Base-by-base conservation (phyloP, 805 yeast species). In the Saccharomyces eubayanus region DNA sequence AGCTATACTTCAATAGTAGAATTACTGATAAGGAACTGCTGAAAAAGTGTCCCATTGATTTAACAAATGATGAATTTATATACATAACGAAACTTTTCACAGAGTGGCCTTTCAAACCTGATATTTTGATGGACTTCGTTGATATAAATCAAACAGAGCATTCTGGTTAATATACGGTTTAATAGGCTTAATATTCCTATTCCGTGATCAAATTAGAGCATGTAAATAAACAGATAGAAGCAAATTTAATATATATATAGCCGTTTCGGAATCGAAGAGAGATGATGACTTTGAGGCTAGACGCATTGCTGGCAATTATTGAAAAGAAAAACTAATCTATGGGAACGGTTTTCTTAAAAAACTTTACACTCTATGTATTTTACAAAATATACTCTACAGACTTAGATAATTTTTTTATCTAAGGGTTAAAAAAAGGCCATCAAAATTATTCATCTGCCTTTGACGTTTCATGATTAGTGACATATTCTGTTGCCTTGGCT, bases 41-140 rank as follows among this genome's bases (percentile, higher is more conserved):
- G 51, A 64, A 77, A 14, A 79, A 74, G 55, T 64, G 66, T 3
- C 78, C 85, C 0, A 67, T 71, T 14, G 76, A 78, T 3, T 70
- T 90, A 48, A 72, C 82, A 0, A 63, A 72, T 2, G 79, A 78
- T 1, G 92, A 89, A n/a, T 73, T 85, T 55, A 54, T 73, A 5
- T 59, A 66, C 5, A 64, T 91, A 5, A 74, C 82, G 9, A 68
- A 77, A 2, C 74, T 71, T 2, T 89, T 85, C 64, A 76, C 74
- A 46, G 62, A 70, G 12, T 92, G 97, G 98, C 94, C 97, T 0
- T 92, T 90, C 74, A 89, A 84, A 67, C 97, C 96, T 0, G 77
- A 72, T 53, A 66, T 71, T 53, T 64, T 72, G 59, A 65, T 71
- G 66, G 76, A 74, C 53, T 74, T 76, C 57, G 70, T 72, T 50